Evolutionary conservation across 495 filamentous ascomycete species (phyloP), one percentile per base, ranked within the genome.

Genomic region (Neurospora hispaniola): DNA sequence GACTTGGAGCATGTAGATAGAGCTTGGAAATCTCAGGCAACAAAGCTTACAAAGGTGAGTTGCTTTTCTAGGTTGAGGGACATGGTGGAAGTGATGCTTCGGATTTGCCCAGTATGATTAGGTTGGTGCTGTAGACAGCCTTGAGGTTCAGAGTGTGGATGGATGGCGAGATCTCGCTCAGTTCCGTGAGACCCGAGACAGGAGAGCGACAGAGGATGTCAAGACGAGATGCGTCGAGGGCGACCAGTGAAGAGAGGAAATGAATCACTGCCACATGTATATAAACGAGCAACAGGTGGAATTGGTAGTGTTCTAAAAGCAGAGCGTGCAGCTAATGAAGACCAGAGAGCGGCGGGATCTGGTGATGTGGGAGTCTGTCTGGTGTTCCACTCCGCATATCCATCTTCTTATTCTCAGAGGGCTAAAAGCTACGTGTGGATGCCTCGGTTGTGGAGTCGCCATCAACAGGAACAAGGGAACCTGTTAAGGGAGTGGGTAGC

Each of bases 51-150:
- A 82, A 93, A 93, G 74, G 89, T 86, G 73, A 94, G 85, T 78
- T 94, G 92, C 80, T 90, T 92, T 79, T 94, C 92, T 9, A 94
- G 86, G 77, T 94, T 90, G 72, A 94, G 84, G 43, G 91, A 87
- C 92, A 93, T 93, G 42, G 72, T 82, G 76, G 62, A 42, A 20
- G 27, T 38, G 23, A 5, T 27, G 27, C 16, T 31, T 66, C 54
- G 27, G 27, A 35, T 35, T 62, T 35, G 54, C 2, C 54, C 23
- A 16, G 54, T 66, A 66, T 35, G 54, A 35, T 66, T 66, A 66
- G 23, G 54, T 27, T 38, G 54, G 27, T 66, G 31, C 54, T 66
- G 54, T 31, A 62, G 54, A 62, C 23, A 31, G 27, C 27, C 27
- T 35, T 4, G 27, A 35, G 12, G 27, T 9, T 27, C 27, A 18